Conservation (phyloP, 164 flowering plant genomes). For the Chimonanthus salicifolius region DNA sequence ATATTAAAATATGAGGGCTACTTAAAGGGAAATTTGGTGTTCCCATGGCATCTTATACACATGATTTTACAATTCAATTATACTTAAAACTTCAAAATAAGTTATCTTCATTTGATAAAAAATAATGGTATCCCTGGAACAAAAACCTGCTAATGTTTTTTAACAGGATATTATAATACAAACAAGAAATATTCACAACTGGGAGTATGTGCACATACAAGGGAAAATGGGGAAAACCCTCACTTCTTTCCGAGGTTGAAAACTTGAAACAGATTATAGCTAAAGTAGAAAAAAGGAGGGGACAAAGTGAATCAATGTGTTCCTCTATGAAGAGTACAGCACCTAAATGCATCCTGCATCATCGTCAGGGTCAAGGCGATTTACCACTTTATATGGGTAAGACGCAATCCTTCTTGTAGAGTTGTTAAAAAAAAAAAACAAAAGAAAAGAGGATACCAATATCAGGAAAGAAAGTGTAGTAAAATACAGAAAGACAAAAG, state of each 20-base stretch:
- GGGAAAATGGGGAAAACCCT: neutral
- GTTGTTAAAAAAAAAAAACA: neutral
- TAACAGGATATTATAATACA: neutral
- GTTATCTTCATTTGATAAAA: too few species aligned
- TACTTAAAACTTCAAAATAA: too few species aligned
- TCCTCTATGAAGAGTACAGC: too few species aligned
- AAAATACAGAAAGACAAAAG: neutral
- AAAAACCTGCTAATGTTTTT: neutral
- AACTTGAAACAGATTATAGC: too few species aligned
- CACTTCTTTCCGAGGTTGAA: neutral
- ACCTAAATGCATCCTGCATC: too few species aligned
- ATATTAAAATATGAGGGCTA: neutral
- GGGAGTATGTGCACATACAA: neutral
- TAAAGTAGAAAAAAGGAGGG: neutral
- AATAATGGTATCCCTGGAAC: neutral
- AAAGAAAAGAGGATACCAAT: neutral
- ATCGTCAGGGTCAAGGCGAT: too few species aligned
- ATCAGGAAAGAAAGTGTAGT: neutral
- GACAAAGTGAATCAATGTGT: neutral
- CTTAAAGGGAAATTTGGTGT: neutral
- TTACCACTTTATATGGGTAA: too few species aligned
- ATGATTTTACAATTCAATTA: too few species aligned
- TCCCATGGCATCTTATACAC: neutral
- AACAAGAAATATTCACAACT: neutral
- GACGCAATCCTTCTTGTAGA: too few species aligned